Conservation (phyloP, 2,329 filamentous ascomycete species). For the Fusarium tjaetaba region DNA sequence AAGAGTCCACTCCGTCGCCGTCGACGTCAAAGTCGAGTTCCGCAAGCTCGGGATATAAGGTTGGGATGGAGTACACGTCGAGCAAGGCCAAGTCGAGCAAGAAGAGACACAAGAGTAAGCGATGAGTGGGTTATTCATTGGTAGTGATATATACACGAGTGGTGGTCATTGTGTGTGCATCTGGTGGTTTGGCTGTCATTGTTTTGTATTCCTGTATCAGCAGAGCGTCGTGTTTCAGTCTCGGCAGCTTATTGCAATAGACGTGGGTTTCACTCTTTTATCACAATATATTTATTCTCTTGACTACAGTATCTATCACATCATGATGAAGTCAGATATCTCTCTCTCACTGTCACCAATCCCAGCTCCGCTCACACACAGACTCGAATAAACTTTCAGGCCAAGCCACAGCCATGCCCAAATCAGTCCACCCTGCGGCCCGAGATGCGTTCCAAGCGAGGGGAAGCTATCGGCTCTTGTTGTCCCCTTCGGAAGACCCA, state of each 20-base stretch:
- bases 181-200: neutral
- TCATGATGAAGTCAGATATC: neutral
- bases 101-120: conserved; percentile 42
- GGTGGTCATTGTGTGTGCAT: neutral
- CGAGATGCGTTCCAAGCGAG: conserved; percentile 25
- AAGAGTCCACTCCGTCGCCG: conserved; percentile 26
- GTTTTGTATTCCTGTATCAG: neutral
- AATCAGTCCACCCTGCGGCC: conserved; percentile 24
- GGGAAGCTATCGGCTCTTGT: conserved; percentile 7
- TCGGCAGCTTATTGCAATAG: neutral
- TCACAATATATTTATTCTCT: neutral
- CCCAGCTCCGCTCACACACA: conserved; percentile 3
- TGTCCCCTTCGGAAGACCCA: neutral
- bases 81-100: conserved; percentile 43
- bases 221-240: neutral
- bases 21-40: conserved; percentile 40
- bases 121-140: neutral
- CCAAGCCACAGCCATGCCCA: conserved; percentile 16
- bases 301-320: neutral
- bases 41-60: conserved; percentile 39
- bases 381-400: conserved; percentile 12
- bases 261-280: neutral
- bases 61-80: conserved; percentile 45
- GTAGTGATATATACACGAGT: neutral
- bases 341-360: neutral